A percentile compares a stretch with the other conserved stretches of the same genome.
Evolutionary conservation across 257 asterid species (phyloP).

Genomic region (Nicotiana obtusifolia): DNA sequence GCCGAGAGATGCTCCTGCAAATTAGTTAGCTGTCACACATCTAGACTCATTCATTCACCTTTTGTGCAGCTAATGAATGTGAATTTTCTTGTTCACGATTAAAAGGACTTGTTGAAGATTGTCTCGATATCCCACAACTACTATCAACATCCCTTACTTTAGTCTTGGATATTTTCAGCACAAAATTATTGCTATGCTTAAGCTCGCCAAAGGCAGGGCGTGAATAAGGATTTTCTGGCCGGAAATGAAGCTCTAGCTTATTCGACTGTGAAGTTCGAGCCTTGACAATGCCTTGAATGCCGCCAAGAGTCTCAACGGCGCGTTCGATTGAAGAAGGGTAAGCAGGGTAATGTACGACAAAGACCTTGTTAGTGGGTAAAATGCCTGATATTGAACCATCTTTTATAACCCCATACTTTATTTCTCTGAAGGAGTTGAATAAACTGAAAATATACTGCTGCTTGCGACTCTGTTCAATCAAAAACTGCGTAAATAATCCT

Average conservation of each 20-base stretch:
- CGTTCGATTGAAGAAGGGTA: slow-evolving; percentile 78
- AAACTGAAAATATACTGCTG: too few species aligned
- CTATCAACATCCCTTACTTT: slow-evolving; percentile 29
- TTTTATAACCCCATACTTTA: slow-evolving; percentile 49
- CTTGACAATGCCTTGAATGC: slow-evolving; percentile 59
- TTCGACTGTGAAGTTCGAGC: slow-evolving; percentile 54
- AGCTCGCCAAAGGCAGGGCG: slow-evolving; percentile 82
- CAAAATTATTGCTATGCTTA: slow-evolving; percentile 46
- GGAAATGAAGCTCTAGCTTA: slow-evolving; percentile 72
- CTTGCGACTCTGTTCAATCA: too few species aligned
- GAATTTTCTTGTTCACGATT: slow-evolving; percentile 25
- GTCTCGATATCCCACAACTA: slow-evolving; percentile 12
- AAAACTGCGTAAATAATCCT: too few species aligned
- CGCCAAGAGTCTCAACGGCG: slow-evolving; percentile 82
- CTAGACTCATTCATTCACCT: slow-evolving; percentile 25
- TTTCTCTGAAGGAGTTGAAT: too few species aligned
- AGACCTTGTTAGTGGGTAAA: slow-evolving; percentile 42
- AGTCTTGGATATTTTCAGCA: slow-evolving; percentile 59
- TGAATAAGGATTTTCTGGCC: slow-evolving; percentile 94
- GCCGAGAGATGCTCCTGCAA: slow-evolving; percentile 4
- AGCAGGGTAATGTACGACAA: slow-evolving; percentile 80
- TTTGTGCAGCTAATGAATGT: slow-evolving; percentile 22
- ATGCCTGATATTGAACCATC: slow-evolving; percentile 71
- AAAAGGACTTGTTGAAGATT: slow-evolving; percentile 22
- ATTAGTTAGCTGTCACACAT: slow-evolving; percentile 22